phyloP scores from a whole-genome alignment of 768 basidiomycete species.

The Tricholoma furcatifolium region DNA sequence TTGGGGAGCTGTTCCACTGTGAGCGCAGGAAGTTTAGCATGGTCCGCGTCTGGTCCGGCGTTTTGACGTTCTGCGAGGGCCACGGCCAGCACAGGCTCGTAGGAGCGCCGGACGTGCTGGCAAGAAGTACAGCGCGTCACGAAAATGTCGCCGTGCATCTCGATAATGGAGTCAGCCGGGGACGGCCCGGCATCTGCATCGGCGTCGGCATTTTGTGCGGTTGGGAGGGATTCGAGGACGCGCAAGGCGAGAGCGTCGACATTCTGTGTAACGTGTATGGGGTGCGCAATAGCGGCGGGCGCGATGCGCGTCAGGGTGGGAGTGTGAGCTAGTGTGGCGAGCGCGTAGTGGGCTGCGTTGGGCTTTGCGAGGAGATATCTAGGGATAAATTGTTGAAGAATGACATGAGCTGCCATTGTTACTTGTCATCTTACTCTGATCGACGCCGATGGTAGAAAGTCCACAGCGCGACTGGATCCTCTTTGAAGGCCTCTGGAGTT shows the following conservation, averaged over 20 bases:
- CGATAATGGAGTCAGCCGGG: slow-evolving; percentile 24
- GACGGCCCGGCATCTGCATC: neutral
- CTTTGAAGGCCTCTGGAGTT: slow-evolving; percentile 37
- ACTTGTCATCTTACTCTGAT: slow-evolving; percentile 26
- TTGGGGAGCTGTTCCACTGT: slow-evolving; percentile 28
- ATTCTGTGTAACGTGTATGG: slow-evolving; percentile 45
- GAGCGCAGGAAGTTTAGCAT: slow-evolving; percentile 14
- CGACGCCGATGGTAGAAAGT: slow-evolving; percentile 48
- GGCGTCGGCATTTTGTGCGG: neutral
- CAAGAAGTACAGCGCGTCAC: slow-evolving; percentile 40
- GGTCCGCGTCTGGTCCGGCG: neutral
- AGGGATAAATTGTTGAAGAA: neutral
- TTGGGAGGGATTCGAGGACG: slow-evolving; percentile 21
- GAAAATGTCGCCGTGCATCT: slow-evolving; percentile 53
- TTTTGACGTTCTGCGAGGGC: slow-evolving; percentile 30
- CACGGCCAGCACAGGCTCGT: slow-evolving; percentile 26
- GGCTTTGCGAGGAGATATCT: slow-evolving; percentile 37
- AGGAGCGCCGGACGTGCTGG: slow-evolving; percentile 24
- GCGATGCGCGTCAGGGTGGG: slow-evolving; percentile 27
- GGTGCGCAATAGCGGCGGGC: slow-evolving; percentile 28
- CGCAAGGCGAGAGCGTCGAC: slow-evolving; percentile 42
- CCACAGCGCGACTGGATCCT: slow-evolving; percentile 40
- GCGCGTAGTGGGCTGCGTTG: slow-evolving; percentile 42
- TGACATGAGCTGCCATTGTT: neutral
- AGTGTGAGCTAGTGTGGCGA: slow-evolving; percentile 37